Evolutionary conservation across 805 yeast species (phyloP).

Genomic region (Lipomyces japonicus): DNA sequence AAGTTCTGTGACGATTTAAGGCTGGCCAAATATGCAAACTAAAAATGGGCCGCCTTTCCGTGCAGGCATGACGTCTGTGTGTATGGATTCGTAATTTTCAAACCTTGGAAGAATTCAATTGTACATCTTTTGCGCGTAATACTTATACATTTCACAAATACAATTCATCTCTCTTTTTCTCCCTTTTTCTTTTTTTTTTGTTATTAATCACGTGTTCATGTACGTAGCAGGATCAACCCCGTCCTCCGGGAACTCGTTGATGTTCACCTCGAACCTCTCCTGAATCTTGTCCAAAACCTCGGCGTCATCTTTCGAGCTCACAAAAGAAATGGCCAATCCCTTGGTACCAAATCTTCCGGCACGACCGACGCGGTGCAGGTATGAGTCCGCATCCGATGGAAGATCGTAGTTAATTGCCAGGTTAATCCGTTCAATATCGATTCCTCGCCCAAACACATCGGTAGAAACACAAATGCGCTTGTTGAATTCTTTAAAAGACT

Average conservation of each 20-base stretch:
- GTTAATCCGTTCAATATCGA: slow-evolving; percentile 97
- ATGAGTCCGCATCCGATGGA: slow-evolving; percentile 95
- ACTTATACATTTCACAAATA: too few species aligned
- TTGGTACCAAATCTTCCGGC: slow-evolving; percentile 99
- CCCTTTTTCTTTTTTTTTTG: slow-evolving; percentile 29
- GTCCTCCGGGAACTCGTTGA: slow-evolving; percentile 92
- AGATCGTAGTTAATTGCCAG: slow-evolving; percentile 96
- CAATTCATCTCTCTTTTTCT: too few species aligned
- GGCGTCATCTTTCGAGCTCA: slow-evolving; percentile 80
- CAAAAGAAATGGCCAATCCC: slow-evolving; percentile 92
- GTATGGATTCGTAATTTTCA: too few species aligned
- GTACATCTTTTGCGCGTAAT: too few species aligned
- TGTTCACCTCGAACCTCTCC: slow-evolving; percentile 94
- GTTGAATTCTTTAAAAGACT: slow-evolving; percentile 94
- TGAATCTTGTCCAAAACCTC: slow-evolving; percentile 88
- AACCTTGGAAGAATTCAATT: too few species aligned
- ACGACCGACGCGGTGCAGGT: slow-evolving; percentile 98
- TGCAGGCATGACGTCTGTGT: too few species aligned
- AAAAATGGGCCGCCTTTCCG: too few species aligned
- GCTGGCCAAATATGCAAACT: too few species aligned
- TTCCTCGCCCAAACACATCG: slow-evolving; percentile 98
- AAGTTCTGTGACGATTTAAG: too few species aligned
- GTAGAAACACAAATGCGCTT: slow-evolving; percentile 98
- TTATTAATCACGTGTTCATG: slow-evolving; percentile 71
- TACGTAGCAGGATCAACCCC: slow-evolving; percentile 97